Evolutionary conservation across 164 flowering plant species (phyloP).

Genomic region (Vitis cinerea): DNA sequence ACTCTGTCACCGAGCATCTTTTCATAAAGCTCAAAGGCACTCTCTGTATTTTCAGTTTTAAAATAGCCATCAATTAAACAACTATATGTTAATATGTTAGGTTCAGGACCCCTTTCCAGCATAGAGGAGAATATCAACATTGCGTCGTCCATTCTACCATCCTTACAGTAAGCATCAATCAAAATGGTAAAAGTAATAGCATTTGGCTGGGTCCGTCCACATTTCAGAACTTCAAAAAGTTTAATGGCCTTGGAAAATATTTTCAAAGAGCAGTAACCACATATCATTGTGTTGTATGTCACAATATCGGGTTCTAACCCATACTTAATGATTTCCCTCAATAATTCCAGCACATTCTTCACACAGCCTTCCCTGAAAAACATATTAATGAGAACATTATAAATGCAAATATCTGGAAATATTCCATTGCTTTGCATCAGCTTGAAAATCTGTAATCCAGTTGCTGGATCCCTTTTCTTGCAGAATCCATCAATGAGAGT

Average conservation of each 20-base stretch:
- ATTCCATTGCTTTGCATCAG: conserved; percentile 35
- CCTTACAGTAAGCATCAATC: conserved; percentile 47
- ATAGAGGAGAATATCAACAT: conserved; percentile 29
- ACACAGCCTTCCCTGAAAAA: conserved; percentile 27
- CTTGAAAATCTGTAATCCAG: conserved; percentile 26
- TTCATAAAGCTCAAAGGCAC: conserved; percentile 38
- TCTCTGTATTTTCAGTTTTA: conserved; percentile 24
- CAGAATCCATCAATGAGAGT: conserved; percentile 44
- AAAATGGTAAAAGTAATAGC: conserved; percentile 39
- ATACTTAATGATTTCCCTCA: conserved; percentile 16
- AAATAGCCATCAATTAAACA: conserved; percentile 51
- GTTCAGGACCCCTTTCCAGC: conserved; percentile 32
- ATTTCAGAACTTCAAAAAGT: conserved; percentile 26
- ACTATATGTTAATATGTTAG: conserved; percentile 52
- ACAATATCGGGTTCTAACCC: conserved; percentile 47
- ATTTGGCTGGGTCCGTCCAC: conserved; percentile 27
- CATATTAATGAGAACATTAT: conserved; percentile 42
- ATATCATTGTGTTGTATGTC: conserved; percentile 56
- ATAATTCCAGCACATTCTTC: conserved; percentile 25
- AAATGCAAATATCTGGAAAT: conserved; percentile 42
- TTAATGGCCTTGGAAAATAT: conserved; percentile 32
- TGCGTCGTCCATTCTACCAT: conserved; percentile 44
- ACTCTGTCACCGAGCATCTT: conserved; percentile 39
- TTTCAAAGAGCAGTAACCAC: conserved; percentile 40
- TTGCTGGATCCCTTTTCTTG: conserved; percentile 28